Conservation (phyloP, 2,329 filamentous ascomycete genomes). For the Apiospora sp. region DNA sequence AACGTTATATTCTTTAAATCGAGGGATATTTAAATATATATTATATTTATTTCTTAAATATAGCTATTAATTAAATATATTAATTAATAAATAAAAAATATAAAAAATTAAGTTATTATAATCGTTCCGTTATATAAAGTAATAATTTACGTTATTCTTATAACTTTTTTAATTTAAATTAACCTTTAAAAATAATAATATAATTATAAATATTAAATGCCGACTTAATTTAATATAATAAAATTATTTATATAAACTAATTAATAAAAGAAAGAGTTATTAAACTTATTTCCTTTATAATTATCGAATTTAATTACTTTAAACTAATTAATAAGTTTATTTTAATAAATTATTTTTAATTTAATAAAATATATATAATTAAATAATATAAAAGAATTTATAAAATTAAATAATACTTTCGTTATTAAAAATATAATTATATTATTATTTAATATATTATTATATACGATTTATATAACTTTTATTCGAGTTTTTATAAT, state of each 20-base stretch:
- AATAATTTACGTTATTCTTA: too few relatives aligned
- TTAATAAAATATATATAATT: neutral
- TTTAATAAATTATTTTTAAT: neutral
- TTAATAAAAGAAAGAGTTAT: too few relatives aligned
- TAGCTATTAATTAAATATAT: too few relatives aligned
- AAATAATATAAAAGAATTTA: neutral
- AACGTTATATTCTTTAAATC: too few relatives aligned
- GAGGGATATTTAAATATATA: too few relatives aligned
- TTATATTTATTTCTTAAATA: too few relatives aligned
- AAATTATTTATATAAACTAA: neutral
- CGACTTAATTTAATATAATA: neutral
- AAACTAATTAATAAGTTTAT: too few relatives aligned
- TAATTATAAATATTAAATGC: neutral
- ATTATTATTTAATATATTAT: constrained; percentile 4
- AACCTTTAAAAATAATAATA: neutral
- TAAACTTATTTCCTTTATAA: neutral
- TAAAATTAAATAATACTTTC: neutral
- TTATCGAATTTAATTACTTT: neutral
- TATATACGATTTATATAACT: too few relatives aligned
- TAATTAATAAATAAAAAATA: too few relatives aligned
- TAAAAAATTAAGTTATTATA: too few relatives aligned
- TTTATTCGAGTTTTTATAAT: too few relatives aligned
- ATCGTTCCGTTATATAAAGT: too few relatives aligned
- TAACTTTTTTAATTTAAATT: neutral
- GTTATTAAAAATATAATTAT: constrained; percentile 12